Evolutionary conservation across 1,139 yeast genomes (phyloP).

Genomic region (Protomyces pachydermus): DNA sequence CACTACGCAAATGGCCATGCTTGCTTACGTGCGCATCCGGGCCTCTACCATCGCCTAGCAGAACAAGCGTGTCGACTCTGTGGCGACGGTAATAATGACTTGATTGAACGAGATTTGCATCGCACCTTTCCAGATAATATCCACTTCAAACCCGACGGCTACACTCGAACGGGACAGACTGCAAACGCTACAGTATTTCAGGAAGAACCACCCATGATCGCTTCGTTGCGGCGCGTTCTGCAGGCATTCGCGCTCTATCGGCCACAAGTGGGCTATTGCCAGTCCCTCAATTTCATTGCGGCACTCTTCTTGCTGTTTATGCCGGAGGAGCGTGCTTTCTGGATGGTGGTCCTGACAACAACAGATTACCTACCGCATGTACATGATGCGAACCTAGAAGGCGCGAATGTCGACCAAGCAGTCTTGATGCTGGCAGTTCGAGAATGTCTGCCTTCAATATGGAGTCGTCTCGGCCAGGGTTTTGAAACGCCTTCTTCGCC

Average conservation of each 20-base stretch:
- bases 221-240: conserved; percentile 71
- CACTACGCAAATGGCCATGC: conserved; percentile 62
- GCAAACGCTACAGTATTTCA: background rate
- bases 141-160: conserved; percentile 50
- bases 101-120: conserved; percentile 85
- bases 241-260: conserved; percentile 79
- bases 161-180: conserved; percentile 35
- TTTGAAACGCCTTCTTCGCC: conserved; percentile 39
- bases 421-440: conserved; percentile 80
- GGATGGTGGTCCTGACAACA: conserved; percentile 92
- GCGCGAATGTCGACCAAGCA: conserved; percentile 93
- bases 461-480: conserved; percentile 51
- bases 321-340: conserved; percentile 69
- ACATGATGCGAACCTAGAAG: conserved; percentile 84
- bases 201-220: conserved; percentile 59
- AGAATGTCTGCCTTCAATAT: conserved; percentile 76
- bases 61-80: conserved; percentile 57
- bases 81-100: conserved; percentile 46
- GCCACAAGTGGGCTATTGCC: conserved; percentile 93
- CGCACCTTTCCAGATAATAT: conserved; percentile 92
- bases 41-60: conserved; percentile 56
- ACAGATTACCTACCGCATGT: conserved; percentile 84
- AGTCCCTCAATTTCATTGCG: conserved; percentile 83
- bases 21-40: conserved; percentile 48
- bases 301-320: conserved; percentile 76